Evolutionary conservation across 2,329 filamentous ascomycete genomes (phyloP), one percentile per base, ranked within the genome.

Genomic region (Aspergillus udagawae): DNA sequence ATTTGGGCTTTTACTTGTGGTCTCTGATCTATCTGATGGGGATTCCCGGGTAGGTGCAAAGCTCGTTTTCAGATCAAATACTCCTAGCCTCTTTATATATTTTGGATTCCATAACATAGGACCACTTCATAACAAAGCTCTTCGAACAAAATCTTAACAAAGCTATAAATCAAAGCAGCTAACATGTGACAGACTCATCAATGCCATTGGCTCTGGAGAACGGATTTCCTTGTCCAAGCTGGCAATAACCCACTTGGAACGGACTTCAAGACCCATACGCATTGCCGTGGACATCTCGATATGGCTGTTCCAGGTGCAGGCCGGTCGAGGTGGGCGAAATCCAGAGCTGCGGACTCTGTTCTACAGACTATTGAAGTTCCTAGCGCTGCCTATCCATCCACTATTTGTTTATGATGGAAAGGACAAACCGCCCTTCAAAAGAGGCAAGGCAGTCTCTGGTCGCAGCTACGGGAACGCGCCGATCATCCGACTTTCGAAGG

Each of bases 281-380:
- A 81, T 99, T 49, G 94, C 94, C 42, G 89, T 99, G 62, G 94
- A 99, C 71, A 89, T 96, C 65, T 91, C 92, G 2, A 97, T 99
- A 70, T 99, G 94, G 94, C 89, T 96, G 48, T 97, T 96, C 69
- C 94, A 99, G 69, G 88, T 88, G 12, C 92, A 96, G 70, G 88
- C 91, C 14, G 90, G 90, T 20, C 86, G 86, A 77, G 91, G 93
- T 49, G 94, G 94, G 58, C 86, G 87, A 10, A 97, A 97, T 65
- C 93, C 94, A 6, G 92, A 92, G 1, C 82, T 97, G 41, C 85
- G 94, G 56, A 97, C 92, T 1, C 83, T 99, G 25, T 97, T 97
- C 76, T 97, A 95, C 74, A 89, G 94, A 35, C 84, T 97, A 0
- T 79, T 93, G 1, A 88, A 90, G 53, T 82, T 96, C 3, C 80